Evolutionary conservation across 495 filamentous ascomycete species (phyloP).

Genomic region (Aeminium ludgeri): DNA sequence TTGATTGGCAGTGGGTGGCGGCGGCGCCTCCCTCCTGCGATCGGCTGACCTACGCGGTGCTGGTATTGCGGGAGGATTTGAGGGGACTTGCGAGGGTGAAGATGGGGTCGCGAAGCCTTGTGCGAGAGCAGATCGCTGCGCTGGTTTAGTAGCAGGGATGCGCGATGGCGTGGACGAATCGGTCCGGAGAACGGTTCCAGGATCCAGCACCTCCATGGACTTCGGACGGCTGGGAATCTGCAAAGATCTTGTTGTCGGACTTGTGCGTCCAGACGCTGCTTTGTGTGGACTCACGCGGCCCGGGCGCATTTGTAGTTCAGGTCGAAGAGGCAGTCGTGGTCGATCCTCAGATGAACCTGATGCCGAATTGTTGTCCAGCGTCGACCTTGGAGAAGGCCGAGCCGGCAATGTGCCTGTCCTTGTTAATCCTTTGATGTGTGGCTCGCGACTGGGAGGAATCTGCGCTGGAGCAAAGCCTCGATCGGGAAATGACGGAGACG

Average conservation of each 20-base stretch:
- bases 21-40: neutral
- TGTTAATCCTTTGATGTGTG: slow-evolving; percentile 3
- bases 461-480: neutral
- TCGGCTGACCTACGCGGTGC: slow-evolving; percentile 12
- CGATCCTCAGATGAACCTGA: slow-evolving; percentile 6
- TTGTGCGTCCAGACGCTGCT: slow-evolving; percentile 11
- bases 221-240: neutral
- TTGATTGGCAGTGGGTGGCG: neutral
- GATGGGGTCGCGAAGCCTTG: slow-evolving; percentile 2
- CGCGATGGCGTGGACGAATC: slow-evolving; percentile 1
- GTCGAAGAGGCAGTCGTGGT: slow-evolving; percentile 14
- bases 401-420: slow-evolving; percentile 10
- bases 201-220: no score
- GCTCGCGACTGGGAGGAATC: slow-evolving; percentile 6
- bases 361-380: no score
- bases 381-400: neutral
- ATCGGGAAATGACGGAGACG: no score
- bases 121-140: slow-evolving; percentile 3
- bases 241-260: slow-evolving; percentile 5
- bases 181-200: no score
- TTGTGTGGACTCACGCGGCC: slow-evolving; percentile 11
- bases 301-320: slow-evolving; percentile 10
- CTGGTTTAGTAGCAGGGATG: slow-evolving; percentile 9
- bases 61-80: slow-evolving; percentile 7
- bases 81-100: neutral